phyloP scores from a whole-genome alignment of 257 asterid genomes.

The Solanum chmielewskii region DNA sequence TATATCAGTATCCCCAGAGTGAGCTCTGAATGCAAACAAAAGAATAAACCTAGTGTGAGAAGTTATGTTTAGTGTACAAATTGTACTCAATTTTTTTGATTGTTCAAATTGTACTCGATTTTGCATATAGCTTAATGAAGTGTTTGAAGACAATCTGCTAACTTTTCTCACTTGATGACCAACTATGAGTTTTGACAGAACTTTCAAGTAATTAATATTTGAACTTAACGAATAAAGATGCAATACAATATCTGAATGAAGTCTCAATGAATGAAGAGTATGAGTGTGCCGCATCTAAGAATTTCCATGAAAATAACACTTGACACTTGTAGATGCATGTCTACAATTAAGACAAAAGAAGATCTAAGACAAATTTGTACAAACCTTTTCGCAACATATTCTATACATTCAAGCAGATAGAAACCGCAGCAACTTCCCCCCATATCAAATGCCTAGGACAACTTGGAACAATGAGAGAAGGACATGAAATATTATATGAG shows the following conservation, averaged over 20 bases:
- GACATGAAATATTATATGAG: background rate
- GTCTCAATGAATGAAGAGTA: background rate
- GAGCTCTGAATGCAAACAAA: conserved; percentile 6
- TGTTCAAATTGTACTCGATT: conserved; percentile 3
- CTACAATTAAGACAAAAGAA: background rate
- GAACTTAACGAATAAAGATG: background rate
- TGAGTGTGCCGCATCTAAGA: background rate
- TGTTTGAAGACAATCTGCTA: background rate
- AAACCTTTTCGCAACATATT: background rate
- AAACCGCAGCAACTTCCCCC: background rate
- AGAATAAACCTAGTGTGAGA: conserved; percentile 17
- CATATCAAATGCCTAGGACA: background rate
- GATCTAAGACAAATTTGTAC: background rate
- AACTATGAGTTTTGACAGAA: background rate
- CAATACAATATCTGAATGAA: background rate
- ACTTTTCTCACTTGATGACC: background rate
- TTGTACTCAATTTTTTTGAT: background rate
- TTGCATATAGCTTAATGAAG: background rate
- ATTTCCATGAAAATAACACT: background rate
- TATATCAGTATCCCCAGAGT: background rate
- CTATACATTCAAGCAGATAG: background rate
- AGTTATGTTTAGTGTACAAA: conserved; percentile 17
- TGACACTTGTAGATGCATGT: background rate
- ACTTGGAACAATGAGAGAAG: background rate
- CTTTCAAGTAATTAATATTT: background rate